Evolutionary conservation across 768 basidiomycete genomes (phyloP).

Genomic region (Panaeolus cyanescens): DNA sequence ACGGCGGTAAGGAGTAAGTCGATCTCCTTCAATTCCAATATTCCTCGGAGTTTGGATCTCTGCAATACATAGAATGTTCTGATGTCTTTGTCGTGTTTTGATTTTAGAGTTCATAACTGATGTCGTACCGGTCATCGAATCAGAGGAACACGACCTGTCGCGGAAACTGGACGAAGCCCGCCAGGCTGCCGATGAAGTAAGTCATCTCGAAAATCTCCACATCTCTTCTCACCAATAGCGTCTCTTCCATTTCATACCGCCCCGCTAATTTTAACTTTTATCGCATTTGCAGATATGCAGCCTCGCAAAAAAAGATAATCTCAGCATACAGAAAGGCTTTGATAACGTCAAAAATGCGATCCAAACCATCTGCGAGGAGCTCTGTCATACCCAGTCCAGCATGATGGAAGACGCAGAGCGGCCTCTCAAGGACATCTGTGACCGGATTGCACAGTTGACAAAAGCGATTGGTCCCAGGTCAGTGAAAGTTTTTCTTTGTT

Average conservation of each 20-base stretch:
- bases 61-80: background rate
- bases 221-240: background rate
- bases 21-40: background rate
- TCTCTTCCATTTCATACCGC: background rate
- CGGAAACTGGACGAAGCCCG: background rate
- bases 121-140: background rate
- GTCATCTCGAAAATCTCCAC: background rate
- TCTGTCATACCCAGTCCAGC: background rate
- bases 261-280: background rate
- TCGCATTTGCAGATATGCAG: background rate
- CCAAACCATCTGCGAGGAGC: background rate
- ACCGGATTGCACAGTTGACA: background rate
- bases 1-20: background rate
- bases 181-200: background rate
- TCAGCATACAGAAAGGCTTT: background rate
- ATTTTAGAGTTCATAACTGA: background rate
- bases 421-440: background rate
- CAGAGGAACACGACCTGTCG: background rate
- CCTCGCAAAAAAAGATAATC: background rate
- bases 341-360: background rate
- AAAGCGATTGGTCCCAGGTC: background rate
- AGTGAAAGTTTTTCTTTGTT: background rate
- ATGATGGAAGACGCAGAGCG: background rate
- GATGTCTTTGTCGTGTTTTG: background rate
- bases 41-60: background rate